phyloP scores from a whole-genome alignment of 345 rosid genomes.

The Isatis tinctoria region DNA sequence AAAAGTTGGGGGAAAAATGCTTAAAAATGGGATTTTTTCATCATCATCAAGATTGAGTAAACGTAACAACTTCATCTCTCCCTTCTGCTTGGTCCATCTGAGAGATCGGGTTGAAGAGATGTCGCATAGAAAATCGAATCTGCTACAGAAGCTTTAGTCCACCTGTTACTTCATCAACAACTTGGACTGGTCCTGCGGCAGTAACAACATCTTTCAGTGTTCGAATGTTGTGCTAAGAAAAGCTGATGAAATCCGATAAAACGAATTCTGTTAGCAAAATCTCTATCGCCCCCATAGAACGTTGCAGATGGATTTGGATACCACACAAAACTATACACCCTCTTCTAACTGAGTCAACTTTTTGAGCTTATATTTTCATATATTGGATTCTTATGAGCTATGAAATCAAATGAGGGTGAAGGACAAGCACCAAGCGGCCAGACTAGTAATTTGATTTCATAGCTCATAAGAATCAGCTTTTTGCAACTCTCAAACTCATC shows the following conservation, averaged over 20 bases:
- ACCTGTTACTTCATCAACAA: constrained; percentile 92
- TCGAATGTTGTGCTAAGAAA: not conserved
- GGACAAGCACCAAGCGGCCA: not conserved
- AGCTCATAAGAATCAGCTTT: too few relatives aligned
- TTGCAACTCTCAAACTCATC: constrained; percentile 5
- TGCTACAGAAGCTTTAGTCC: constrained; percentile 75
- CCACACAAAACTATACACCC: not conserved
- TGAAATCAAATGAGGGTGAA: constrained; percentile 1
- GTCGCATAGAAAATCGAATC: not conserved
- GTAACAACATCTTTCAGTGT: not conserved
- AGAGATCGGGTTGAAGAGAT: constrained; percentile 3
- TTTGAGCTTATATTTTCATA: not conserved
- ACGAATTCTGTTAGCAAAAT: not conserved
- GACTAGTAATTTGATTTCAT: too few relatives aligned
- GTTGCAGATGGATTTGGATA: not conserved
- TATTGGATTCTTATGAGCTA: not conserved
- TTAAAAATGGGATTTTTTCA: constrained; percentile 3
- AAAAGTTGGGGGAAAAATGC: not conserved
- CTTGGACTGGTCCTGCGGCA: constrained; percentile 76
- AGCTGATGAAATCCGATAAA: not conserved
- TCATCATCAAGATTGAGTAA: constrained; percentile 32
- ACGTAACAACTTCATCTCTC: not conserved
- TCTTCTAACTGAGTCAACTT: not conserved
- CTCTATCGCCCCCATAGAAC: not conserved
- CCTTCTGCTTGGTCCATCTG: constrained; percentile 15